A percentile compares a stretch with the other conserved stretches of the same genome.
These are phyloP conservation scores for Sodiomyces alkalinus DNA, from an alignment of 2,329 filamentous ascomycete genomes.

Conservation along the genomic window DNA sequence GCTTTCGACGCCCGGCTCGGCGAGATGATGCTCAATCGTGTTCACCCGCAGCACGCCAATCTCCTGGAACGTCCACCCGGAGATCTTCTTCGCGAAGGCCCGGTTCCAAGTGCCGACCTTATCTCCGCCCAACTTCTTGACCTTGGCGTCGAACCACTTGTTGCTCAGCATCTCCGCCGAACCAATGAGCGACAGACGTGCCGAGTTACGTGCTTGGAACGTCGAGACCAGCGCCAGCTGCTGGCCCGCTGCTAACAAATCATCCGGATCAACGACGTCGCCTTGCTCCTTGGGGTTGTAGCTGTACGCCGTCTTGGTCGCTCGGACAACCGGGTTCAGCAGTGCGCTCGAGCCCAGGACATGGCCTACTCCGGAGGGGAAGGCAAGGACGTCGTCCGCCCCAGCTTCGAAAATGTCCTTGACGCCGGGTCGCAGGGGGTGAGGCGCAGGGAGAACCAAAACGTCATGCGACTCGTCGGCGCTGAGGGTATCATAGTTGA, in stretches of 20 bases:
- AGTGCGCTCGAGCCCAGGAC: constrained; percentile 64
- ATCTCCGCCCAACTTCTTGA: constrained; percentile 41
- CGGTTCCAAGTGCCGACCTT: constrained; percentile 57
- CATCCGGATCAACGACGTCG: constrained; percentile 48
- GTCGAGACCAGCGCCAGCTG: constrained; percentile 77
- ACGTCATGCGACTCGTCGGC: constrained; percentile 79
- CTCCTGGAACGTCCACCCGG: constrained; percentile 96
- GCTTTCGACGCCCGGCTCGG: constrained; percentile 36
- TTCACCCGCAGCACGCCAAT: constrained; percentile 77
- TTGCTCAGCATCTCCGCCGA: constrained; percentile 79
- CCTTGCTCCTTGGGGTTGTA: constrained; percentile 85
- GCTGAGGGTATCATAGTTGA: constrained; percentile 71
- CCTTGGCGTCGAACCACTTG: constrained; percentile 73
- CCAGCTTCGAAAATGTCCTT: constrained; percentile 61
- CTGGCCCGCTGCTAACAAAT: constrained; percentile 68
- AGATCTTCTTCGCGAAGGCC: constrained; percentile 70
- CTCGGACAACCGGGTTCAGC: constrained; percentile 67
- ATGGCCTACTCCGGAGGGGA: constrained; percentile 71
- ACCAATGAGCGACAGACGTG: constrained; percentile 73
- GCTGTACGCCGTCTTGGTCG: constrained; percentile 74
- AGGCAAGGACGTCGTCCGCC: constrained; percentile 48
- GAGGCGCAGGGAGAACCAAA: constrained; percentile 58
- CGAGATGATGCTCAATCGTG: constrained; percentile 61
- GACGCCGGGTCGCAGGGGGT: constrained; percentile 48
- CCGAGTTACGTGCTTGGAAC: constrained; percentile 85